phyloP scores from a whole-genome alignment of 2,329 filamentous ascomycete genomes.

The Harringtonia lauricola region DNA sequence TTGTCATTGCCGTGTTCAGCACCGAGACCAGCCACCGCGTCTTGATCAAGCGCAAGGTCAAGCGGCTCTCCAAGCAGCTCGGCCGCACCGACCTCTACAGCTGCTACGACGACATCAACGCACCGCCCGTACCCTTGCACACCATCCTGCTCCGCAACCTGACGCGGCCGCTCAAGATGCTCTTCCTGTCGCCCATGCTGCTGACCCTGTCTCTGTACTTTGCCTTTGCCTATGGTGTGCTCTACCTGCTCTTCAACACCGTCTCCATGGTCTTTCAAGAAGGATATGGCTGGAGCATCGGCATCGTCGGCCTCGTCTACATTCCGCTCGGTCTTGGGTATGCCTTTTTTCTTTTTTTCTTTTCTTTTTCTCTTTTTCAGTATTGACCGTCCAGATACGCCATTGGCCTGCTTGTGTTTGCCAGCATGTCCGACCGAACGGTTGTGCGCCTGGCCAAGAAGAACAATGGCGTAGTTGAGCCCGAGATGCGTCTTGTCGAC shows the following conservation, averaged over 20 bases:
- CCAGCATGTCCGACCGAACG: constrained; percentile 23
- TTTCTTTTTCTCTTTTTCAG: not conserved
- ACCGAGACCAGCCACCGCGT: constrained; percentile 37
- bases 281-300: constrained; percentile 33
- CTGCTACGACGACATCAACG: constrained; percentile 26
- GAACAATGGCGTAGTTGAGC: constrained; percentile 24
- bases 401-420: constrained; percentile 19
- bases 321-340: constrained; percentile 28
- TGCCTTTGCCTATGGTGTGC: constrained; percentile 38
- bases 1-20: constrained; percentile 27
- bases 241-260: constrained; percentile 44
- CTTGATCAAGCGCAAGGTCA: constrained; percentile 37
- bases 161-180: constrained; percentile 38
- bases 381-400: not conserved
- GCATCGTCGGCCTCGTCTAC: constrained; percentile 37
- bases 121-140: constrained; percentile 11
- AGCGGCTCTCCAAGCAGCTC: constrained; percentile 31
- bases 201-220: constrained; percentile 35
- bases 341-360: not conserved
- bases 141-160: constrained; percentile 27
- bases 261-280: constrained; percentile 37
- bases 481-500: constrained; percentile 23
- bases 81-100: constrained; percentile 31
- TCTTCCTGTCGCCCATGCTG: constrained; percentile 37
- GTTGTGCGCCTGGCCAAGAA: constrained; percentile 26